These are phyloP conservation scores for Trichothecium sympodiale DNA, from an alignment of 2,329 filamentous ascomycete genomes.

Conservation along the genomic window DNA sequence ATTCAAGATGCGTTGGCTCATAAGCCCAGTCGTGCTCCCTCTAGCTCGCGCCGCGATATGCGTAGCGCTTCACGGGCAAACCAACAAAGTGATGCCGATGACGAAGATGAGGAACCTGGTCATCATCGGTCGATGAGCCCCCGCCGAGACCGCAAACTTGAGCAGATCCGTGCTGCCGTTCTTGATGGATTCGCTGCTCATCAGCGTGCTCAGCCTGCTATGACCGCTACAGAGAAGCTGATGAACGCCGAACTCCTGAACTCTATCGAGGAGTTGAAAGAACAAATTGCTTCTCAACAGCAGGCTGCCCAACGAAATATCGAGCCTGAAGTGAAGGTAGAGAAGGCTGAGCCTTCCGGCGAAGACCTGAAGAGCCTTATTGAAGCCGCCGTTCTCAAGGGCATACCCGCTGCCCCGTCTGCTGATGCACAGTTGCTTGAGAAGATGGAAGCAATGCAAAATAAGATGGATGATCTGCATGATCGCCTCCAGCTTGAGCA, in stretches of 20 bases:
- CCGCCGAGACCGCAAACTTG: constrained; percentile 64
- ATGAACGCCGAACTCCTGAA: constrained; percentile 6
- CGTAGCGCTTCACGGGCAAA: constrained; percentile 60
- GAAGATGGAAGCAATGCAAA: constrained; percentile 47
- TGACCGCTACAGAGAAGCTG: constrained; percentile 13
- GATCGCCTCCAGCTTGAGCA: constrained; percentile 40
- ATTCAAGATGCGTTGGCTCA: constrained; percentile 61
- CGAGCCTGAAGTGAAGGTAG: constrained; percentile 43
- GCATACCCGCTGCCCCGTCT: constrained; percentile 39
- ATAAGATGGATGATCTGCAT: constrained; percentile 49
- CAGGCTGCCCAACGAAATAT: constrained; percentile 13
- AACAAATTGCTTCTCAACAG: too few species aligned
- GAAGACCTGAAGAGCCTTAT: constrained; percentile 51
- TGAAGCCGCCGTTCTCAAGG: constrained; percentile 49
- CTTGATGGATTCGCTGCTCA: constrained; percentile 61
- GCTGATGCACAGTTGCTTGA: constrained; percentile 40
- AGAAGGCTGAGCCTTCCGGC: constrained; percentile 12
- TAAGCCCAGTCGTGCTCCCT: constrained; percentile 42
- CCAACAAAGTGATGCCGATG: constrained; percentile 82
- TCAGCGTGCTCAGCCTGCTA: constrained; percentile 28
- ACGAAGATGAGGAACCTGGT: constrained; percentile 69
- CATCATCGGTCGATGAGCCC: constrained; percentile 65
- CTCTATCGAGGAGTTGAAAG: too few species aligned
- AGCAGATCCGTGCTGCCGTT: constrained; percentile 67
- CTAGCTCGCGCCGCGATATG: constrained; percentile 46